Evolutionary conservation across 371 early-diverging fungal genomes (phyloP).

Genomic region (Mortierella polycephala): DNA sequence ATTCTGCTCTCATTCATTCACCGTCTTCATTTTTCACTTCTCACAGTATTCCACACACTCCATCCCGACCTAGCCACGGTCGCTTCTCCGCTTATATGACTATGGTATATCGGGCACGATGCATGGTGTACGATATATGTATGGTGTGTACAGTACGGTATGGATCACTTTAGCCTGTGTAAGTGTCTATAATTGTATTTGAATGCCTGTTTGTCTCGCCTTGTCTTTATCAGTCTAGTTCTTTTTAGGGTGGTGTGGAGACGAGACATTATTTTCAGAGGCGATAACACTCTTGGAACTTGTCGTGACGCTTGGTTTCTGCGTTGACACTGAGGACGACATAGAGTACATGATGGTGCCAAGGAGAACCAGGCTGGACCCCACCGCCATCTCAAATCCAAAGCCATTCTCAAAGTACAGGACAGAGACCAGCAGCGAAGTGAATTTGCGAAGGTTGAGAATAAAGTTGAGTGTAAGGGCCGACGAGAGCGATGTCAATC

Average conservation of each 20-base stretch:
- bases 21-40: background rate
- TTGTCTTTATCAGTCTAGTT: too few relatives aligned
- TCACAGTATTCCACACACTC: background rate
- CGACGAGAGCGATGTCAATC: conserved; percentile 78
- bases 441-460: conserved; percentile 86
- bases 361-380: conserved; percentile 77
- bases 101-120: too few relatives aligned
- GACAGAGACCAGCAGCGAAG: conserved; percentile 84
- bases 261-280: too few relatives aligned
- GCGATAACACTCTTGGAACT: background rate
- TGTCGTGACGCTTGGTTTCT: background rate
- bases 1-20: background rate
- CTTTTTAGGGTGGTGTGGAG: too few relatives aligned
- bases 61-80: background rate
- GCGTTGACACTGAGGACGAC: conserved; percentile 16
- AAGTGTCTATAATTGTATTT: too few relatives aligned
- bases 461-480: conserved; percentile 89
- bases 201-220: too few relatives aligned
- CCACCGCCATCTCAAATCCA: conserved; percentile 70
- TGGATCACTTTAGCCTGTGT: too few relatives aligned
- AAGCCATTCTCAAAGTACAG: conserved; percentile 84
- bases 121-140: too few relatives aligned
- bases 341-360: conserved; percentile 82
- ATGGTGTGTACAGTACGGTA: too few relatives aligned
- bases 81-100: background rate